Conservation (phyloP, 805 yeast genomes). For the Huiozyma naganishii region DNA sequence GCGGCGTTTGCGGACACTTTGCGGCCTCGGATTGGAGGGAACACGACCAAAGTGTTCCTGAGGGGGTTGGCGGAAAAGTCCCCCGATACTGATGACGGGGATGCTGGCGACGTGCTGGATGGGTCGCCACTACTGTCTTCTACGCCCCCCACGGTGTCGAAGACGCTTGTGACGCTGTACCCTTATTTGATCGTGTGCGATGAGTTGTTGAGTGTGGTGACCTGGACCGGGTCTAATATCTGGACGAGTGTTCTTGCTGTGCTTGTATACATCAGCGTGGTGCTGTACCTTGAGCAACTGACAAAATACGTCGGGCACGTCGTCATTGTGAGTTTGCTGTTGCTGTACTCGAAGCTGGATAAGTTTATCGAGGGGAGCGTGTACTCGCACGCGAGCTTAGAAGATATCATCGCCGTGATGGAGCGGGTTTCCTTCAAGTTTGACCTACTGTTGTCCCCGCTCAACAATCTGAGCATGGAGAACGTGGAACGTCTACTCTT, state of each 20-base stretch:
- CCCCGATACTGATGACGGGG: conserved; percentile 1
- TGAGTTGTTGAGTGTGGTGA: conserved; percentile 55
- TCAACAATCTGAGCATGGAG: conserved; percentile 64
- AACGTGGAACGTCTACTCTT: conserved; percentile 73
- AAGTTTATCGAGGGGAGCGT: conserved; percentile 37
- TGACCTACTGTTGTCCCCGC: conserved; percentile 71
- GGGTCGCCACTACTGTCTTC: conserved; percentile 69
- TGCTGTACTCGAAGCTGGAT: conserved; percentile 50
- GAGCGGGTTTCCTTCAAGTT: conserved; percentile 65
- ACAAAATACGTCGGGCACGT: conserved; percentile 75
- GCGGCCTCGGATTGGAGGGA: conserved; percentile 21
- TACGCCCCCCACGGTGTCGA: conserved; percentile 86
- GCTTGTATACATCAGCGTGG: conserved; percentile 39
- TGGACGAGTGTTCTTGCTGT: conserved; percentile 59
- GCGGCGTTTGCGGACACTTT: conserved; percentile 22
- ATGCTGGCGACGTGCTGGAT: not conserved
- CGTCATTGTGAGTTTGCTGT: conserved; percentile 45
- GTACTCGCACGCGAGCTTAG: conserved; percentile 66
- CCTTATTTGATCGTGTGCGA: conserved; percentile 77
- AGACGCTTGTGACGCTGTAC: conserved; percentile 70
- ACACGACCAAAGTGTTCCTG: conserved; percentile 17
- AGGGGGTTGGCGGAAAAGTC: conserved; percentile 9
- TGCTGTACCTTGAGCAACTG: conserved; percentile 62
- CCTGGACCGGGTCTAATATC: conserved; percentile 86
- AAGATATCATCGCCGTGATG: conserved; percentile 70